These are phyloP conservation scores for Pythium aristosporum DNA, from an alignment of 352 stramenopile genomes.

Conservation along the genomic window DNA sequence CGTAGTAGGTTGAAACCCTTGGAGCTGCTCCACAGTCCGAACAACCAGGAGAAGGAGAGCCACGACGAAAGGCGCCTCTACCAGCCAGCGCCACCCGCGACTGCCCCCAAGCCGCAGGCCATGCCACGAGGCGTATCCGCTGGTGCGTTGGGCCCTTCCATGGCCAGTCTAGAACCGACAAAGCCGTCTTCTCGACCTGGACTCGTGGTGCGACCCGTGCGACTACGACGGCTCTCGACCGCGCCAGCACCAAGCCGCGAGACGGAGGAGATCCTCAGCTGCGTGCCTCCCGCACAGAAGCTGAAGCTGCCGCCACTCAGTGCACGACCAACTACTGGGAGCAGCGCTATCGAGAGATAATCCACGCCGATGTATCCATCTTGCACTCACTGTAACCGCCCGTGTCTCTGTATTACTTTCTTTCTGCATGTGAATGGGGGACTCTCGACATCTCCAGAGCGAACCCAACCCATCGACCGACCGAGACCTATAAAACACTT, in stretches of 20 bases:
- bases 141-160: conserved; percentile 11
- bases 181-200: conserved; percentile 18
- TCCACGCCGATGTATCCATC: background rate
- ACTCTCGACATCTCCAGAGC: background rate
- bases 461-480: too few species aligned
- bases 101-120: background rate
- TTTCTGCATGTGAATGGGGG: too few species aligned
- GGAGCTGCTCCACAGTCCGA: conserved; percentile 23
- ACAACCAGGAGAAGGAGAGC: conserved; percentile 19
- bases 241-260: conserved; percentile 31
- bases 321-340: conserved; percentile 19
- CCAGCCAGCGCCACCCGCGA: background rate
- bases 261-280: conserved; percentile 21
- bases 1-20: conserved; percentile 49
- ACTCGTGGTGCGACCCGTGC: conserved; percentile 35
- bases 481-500: background rate
- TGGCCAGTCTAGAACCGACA: conserved; percentile 25
- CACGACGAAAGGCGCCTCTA: conserved; percentile 12
- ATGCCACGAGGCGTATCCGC: conserved; percentile 27
- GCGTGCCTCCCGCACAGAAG: conserved; percentile 12
- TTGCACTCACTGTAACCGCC: background rate
- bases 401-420: conserved; percentile 12
- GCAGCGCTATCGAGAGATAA: conserved; percentile 1
- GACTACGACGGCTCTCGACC: conserved; percentile 44
- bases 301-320: conserved; percentile 52